A percentile compares a stretch with the other conserved stretches of the same genome.
phyloP scores from a whole-genome alignment of 495 filamentous ascomycete genomes.

The Aspergillus homomorphus region DNA sequence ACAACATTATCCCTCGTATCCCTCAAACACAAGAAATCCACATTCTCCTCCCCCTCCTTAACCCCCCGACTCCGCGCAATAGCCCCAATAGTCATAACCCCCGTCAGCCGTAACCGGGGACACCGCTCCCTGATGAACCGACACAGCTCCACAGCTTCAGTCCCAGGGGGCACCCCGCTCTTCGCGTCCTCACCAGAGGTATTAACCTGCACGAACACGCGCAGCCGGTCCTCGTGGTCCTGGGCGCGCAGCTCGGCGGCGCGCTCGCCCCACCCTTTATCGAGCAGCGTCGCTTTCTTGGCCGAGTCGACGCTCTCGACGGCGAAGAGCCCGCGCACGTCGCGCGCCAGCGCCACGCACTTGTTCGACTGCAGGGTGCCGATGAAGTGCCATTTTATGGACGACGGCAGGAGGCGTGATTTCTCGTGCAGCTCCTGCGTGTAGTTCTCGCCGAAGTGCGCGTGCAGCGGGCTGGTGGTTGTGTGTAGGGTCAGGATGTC shows the following conservation, averaged over 20 bases:
- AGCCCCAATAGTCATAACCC: conserved; percentile 95
- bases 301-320: conserved; percentile 83
- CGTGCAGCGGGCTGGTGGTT: conserved; percentile 52
- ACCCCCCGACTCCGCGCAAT: conserved; percentile 75
- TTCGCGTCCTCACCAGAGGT: conserved; percentile 87
- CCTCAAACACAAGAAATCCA: conserved; percentile 73
- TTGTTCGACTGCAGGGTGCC: conserved; percentile 89
- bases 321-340: conserved; percentile 86
- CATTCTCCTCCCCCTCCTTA: conserved; percentile 75
- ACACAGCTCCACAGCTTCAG: conserved; percentile 56
- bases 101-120: conserved; percentile 68
- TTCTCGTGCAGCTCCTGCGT: conserved; percentile 88
- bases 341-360: conserved; percentile 77
- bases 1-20: conserved; percentile 66
- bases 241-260: conserved; percentile 21
- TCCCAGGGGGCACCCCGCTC: conserved; percentile 66
- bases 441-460: conserved; percentile 97
- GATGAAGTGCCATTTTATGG: conserved; percentile 93
- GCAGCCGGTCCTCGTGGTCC: conserved; percentile 39
- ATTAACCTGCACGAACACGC: conserved; percentile 90
- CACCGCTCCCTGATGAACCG: conserved; percentile 64
- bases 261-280: conserved; percentile 67
- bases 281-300: conserved; percentile 80
- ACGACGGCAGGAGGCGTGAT: conserved; percentile 71
- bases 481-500: conserved; percentile 83